Evolutionary conservation across 495 filamentous ascomycete genomes (phyloP), one percentile per base, ranked within the genome.

Genomic region (Neurospora pannonica): DNA sequence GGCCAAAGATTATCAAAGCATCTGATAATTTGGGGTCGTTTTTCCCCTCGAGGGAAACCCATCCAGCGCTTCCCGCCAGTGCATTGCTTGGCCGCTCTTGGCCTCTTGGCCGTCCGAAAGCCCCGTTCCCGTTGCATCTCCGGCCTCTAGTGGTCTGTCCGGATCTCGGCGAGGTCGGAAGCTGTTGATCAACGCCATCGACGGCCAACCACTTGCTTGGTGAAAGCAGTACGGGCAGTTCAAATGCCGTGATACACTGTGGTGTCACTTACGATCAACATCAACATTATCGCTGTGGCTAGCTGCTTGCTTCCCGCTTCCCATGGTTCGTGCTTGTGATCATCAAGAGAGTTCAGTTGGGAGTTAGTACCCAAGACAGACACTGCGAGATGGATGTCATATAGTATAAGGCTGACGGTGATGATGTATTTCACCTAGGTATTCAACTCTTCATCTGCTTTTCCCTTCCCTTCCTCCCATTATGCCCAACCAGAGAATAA

Each of bases 1-100:
- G 76, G 80, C 24, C 19, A 38, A 31, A 80, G 79, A 79, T 80
- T 78, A 80, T 82, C 79, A 73, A 72, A 67, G 21, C 71, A 80
- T 80, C 79, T 77, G 80, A 80, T 81, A 79, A 42, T 28, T 15
- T 19, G 24, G 28, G 15, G 31, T 9, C 13, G 6, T 34, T 19
- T 46, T 34, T 4, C 54, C 54, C 24, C 54, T 62, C 54, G 31
- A 17, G 2, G 13, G 17, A 62, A 54, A 11, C 46, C n/a, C 48
- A 38, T 28, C 37, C 70, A 9, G 31, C 36, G 24, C 21, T 43
- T 46, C 71, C 71, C 39, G 38, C 31, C 19, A 54, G 17, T 38
- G 19, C 40, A 37, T 15, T 28, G 54, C 54, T 62, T 62, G 54
- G 54, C 48, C 48, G 24, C n/a, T 48, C 43, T 48, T 48, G 43